These are phyloP conservation scores for Vitis hybrid DNA, from an alignment of 177 flowering plant genomes.

Conservation along the genomic window DNA sequence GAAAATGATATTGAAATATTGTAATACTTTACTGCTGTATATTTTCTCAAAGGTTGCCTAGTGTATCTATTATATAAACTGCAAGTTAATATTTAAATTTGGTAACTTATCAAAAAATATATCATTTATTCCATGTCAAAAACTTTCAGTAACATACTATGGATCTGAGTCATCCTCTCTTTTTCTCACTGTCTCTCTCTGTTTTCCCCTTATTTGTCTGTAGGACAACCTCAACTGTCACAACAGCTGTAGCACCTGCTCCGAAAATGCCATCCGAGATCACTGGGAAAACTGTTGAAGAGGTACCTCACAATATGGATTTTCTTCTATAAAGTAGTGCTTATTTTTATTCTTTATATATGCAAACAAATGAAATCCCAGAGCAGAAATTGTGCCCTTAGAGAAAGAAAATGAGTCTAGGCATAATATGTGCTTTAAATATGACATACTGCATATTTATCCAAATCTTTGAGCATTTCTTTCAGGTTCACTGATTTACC, in stretches of 20 bases:
- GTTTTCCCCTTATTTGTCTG: conserved; percentile 8
- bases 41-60: background rate
- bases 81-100: background rate
- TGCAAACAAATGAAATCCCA: no score
- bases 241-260: conserved; percentile 38
- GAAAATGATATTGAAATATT: background rate
- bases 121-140: no score
- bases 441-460: no score
- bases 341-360: background rate
- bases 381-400: no score
- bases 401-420: no score
- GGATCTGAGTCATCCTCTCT: no score
- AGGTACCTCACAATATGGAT: conserved; percentile 42
- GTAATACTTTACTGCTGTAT: background rate
- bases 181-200: background rate
- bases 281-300: conserved; percentile 92
- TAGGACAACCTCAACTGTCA: conserved; percentile 56
- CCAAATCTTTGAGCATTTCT: no score
- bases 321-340: background rate
- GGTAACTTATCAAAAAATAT: no score
- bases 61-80: background rate
- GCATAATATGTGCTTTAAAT: no score
- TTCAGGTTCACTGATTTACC: background rate
- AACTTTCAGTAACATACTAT: no score
- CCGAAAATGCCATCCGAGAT: conserved; percentile 97